Evolutionary conservation across 2,329 filamentous ascomycete genomes (phyloP), one percentile per base, ranked within the genome.

Genomic region (Penicillium sp.): DNA sequence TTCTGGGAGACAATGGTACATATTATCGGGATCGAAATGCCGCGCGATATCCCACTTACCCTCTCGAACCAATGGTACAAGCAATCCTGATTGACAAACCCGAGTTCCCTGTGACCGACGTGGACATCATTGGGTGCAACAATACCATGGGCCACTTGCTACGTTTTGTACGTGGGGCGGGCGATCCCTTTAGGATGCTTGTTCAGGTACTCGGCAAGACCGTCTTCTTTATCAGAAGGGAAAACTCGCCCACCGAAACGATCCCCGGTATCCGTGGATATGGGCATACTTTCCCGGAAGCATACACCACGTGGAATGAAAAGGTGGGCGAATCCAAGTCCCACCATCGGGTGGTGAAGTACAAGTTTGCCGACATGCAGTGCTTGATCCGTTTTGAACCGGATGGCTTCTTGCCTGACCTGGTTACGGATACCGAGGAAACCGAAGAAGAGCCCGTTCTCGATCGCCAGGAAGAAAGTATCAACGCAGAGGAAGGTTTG

Each of bases 251-350:
- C 0, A 81, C 70, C 0, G 84, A 88, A 62, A 67, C 78, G 0
- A 85, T 90, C 6, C 62, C 73, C 0, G 77, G 77, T n/a, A 73
- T 90, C 0, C 64, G 64, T 17, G 88, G 88, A 0, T 89, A 79
- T 63, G 87, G 87, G 0, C 86, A 90, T 63, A 80, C 83, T 0
- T 90, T 91, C 61, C 85, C 85, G 0, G 85, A 89, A 48, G 78
- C 78, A 1, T 86, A 89, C 65, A 90, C 88, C 0, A 83, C 78
- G 0, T 90, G 87, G 86, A 81, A 83, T 10, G 12, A 64, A 0
- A 78, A 78, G 0, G 81, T 85, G 0, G 78, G 77, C 45, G 77
- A 78, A 0, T 89, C 86, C 0, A 73, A 72, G 1, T 85, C 84
- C 0, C 85, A 90, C 59, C 86, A 90, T 66, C 78, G 87, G 1